phyloP scores from a whole-genome alignment of 495 filamentous ascomycete genomes.

The Letharia lupina region DNA sequence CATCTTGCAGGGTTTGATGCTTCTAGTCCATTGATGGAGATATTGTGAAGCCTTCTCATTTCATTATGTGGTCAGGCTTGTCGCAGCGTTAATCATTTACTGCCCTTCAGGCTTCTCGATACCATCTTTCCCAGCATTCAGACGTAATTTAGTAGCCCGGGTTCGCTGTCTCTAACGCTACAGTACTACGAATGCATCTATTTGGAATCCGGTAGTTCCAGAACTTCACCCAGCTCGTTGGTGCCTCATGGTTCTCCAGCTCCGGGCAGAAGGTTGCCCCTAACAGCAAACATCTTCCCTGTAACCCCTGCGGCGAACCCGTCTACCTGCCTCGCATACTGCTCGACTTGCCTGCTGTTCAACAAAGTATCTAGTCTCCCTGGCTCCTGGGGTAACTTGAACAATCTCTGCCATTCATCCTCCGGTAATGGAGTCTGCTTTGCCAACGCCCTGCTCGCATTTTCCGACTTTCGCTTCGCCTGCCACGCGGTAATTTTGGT shows the following conservation, averaged over 20 bases:
- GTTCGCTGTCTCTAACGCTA: background rate
- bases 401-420: slow-evolving; percentile 95
- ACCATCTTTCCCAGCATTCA: background rate
- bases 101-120: background rate
- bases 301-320: slow-evolving; percentile 87
- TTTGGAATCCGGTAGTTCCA: background rate
- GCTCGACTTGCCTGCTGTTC: slow-evolving; percentile 91
- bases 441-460: slow-evolving; percentile 68
- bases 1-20: background rate
- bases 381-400: slow-evolving; percentile 93
- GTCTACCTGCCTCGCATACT: slow-evolving; percentile 95
- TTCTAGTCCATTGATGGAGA: background rate
- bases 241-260: slow-evolving; percentile 18
- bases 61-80: background rate
- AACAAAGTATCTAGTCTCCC: slow-evolving; percentile 85
- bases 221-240: background rate
- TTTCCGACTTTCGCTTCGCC: slow-evolving; percentile 89
- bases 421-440: slow-evolving; percentile 87
- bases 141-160: background rate
- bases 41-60: background rate
- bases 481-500: slow-evolving; percentile 94
- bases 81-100: background rate
- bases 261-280: slow-evolving; percentile 54
- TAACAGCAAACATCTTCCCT: slow-evolving; percentile 96
- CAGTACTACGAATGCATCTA: background rate